Percentiles rank a stretch among this genome's conserved stretches.
Evolutionary conservation across 257 asterid genomes (phyloP).

Genomic region (Nicotiana tabacum): DNA sequence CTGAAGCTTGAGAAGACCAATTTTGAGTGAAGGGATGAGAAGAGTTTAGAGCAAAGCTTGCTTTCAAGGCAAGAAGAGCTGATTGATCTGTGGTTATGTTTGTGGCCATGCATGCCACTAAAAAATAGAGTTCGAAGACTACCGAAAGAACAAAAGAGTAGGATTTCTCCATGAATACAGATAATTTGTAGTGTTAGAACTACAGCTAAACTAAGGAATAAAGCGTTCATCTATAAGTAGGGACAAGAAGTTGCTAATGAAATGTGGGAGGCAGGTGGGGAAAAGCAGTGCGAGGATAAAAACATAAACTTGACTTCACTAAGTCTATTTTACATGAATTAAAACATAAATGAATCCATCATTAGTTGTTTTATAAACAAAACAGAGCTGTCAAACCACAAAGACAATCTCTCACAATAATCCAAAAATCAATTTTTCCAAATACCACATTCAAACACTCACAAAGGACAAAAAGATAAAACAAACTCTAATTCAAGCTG

Average conservation of each 20-base stretch:
- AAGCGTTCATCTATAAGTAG: too few species aligned
- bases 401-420: neutral
- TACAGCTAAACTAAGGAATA: too few species aligned
- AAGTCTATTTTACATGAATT: neutral
- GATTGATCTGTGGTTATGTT: neutral
- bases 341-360: neutral
- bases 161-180: too few species aligned
- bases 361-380: neutral
- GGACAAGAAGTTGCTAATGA: too few species aligned
- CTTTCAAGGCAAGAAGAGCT: slow-evolving; percentile 6
- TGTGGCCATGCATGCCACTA: neutral
- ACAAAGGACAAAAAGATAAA: neutral
- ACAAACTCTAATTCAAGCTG: neutral
- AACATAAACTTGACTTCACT: neutral
- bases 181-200: too few species aligned
- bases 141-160: too few species aligned
- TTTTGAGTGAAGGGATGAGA: neutral
- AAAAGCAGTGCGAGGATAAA: neutral
- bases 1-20: neutral
- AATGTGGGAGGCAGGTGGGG: too few species aligned
- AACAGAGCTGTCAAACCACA: neutral
- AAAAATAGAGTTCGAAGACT: neutral
- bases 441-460: neutral
- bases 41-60: neutral
- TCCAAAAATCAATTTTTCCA: neutral